These are phyloP conservation scores for Viola pubescens DNA, from an alignment of 441 rosid species.

Conservation along the genomic window DNA sequence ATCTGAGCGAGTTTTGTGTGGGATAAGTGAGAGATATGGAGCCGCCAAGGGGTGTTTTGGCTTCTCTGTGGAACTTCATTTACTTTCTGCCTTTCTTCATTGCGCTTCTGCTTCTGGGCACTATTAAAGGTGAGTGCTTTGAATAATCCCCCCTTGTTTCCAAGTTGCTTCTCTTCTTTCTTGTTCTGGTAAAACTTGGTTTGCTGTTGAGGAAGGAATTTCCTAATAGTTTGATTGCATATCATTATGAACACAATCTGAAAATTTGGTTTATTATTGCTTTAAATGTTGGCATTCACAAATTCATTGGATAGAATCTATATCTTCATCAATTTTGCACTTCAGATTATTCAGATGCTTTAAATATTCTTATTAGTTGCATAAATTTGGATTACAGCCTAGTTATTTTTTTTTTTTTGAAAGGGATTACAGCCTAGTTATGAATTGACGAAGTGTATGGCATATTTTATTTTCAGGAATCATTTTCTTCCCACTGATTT, in stretches of 20 bases:
- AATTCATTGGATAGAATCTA: too few species aligned
- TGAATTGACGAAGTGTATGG: background rate
- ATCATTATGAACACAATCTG: too few species aligned
- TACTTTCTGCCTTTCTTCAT: constrained; percentile 75
- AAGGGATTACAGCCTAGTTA: background rate
- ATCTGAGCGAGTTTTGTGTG: constrained; percentile 20
- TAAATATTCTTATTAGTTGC: too few species aligned
- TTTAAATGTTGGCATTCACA: too few species aligned
- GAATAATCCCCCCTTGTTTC: constrained; percentile 9
- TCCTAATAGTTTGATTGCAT: background rate
- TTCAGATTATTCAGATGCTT: too few species aligned
- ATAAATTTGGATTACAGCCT: too few species aligned
- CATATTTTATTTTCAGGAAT: constrained; percentile 63
- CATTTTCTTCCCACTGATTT: constrained; percentile 55
- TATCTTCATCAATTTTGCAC: too few species aligned
- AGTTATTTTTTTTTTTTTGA: too few species aligned
- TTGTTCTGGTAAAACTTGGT: background rate
- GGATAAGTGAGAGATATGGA: constrained; percentile 39
- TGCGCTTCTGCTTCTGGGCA: constrained; percentile 71
- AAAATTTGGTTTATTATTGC: background rate
- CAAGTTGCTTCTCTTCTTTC: constrained; percentile 7
- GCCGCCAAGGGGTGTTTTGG: constrained; percentile 62
- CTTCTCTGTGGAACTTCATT: constrained; percentile 60
- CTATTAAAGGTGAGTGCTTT: constrained; percentile 48
- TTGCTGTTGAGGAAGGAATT: background rate